phyloP scores from a whole-genome alignment of 768 basidiomycete species.

The Daedalea quercina region DNA sequence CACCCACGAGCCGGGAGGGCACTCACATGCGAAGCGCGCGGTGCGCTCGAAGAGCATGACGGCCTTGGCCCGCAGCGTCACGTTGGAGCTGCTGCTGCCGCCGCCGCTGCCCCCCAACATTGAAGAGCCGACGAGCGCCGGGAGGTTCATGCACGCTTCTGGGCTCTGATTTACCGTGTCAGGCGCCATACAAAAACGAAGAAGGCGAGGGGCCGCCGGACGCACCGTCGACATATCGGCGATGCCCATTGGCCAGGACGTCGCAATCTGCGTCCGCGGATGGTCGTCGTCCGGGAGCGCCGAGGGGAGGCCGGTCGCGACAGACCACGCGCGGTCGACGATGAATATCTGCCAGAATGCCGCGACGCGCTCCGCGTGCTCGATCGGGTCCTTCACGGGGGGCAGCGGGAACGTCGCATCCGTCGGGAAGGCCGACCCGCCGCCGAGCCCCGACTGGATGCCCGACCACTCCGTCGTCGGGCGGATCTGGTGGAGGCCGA shows the following conservation, averaged over 20 bases:
- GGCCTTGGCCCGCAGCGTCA: slow-evolving; percentile 42
- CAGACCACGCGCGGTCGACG: slow-evolving; percentile 56
- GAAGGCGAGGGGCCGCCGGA: background rate
- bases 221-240: slow-evolving; percentile 18
- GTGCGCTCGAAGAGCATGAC: slow-evolving; percentile 49
- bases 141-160: background rate
- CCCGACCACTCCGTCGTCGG: slow-evolving; percentile 20
- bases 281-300: slow-evolving; percentile 45
- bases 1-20: background rate
- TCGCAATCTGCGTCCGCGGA: slow-evolving; percentile 42
- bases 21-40: slow-evolving; percentile 37
- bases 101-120: background rate
- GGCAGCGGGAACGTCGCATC: slow-evolving; percentile 20
- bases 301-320: slow-evolving; percentile 45
- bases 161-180: slow-evolving; percentile 3
- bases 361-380: slow-evolving; percentile 41
- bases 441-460: slow-evolving; percentile 8
- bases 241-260: slow-evolving; percentile 39
- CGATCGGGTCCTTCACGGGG: slow-evolving; percentile 33
- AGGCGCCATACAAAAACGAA: background rate
- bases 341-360: slow-evolving; percentile 60
- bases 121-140: background rate
- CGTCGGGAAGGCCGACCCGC: slow-evolving; percentile 8
- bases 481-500: slow-evolving; percentile 51
- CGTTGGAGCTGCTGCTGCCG: background rate